Conservation (phyloP, 331 rosid genomes). For the Quercus lobata region DNA sequence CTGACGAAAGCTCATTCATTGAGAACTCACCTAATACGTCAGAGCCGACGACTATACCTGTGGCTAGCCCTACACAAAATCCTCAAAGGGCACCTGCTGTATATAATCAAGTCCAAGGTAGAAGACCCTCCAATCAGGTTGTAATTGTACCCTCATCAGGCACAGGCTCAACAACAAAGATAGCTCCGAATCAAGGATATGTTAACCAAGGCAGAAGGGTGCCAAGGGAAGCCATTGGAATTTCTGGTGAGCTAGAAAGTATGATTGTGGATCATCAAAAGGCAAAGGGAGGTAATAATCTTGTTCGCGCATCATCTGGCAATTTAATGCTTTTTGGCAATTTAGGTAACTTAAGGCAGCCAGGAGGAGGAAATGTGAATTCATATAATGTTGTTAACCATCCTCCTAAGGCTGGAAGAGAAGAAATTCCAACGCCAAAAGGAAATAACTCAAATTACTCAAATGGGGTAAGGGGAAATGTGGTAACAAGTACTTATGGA, state of each 20-base stretch:
- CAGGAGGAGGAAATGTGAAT: slow-evolving; percentile 23
- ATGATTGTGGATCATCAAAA: slow-evolving; percentile 65
- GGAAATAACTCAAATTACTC: slow-evolving; percentile 25
- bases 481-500: neutral
- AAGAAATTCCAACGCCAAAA: slow-evolving; percentile 11
- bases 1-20: slow-evolving; percentile 17
- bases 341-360: slow-evolving; percentile 68
- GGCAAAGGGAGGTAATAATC: slow-evolving; percentile 32
- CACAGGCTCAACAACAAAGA: slow-evolving; percentile 5
- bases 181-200: slow-evolving; percentile 33
- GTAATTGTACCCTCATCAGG: neutral
- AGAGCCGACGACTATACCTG: slow-evolving; percentile 4
- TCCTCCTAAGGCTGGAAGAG: slow-evolving; percentile 33
- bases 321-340: slow-evolving; percentile 69
- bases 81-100: slow-evolving; percentile 13
- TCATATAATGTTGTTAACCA: slow-evolving; percentile 27
- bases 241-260: slow-evolving; percentile 80
- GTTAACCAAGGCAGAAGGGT: slow-evolving; percentile 60
- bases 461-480: slow-evolving; percentile 20
- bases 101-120: slow-evolving; percentile 14
- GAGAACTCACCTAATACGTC: neutral
- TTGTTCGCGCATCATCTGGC: slow-evolving; percentile 82
- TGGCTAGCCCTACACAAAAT: slow-evolving; percentile 20
- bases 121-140: slow-evolving; percentile 9
- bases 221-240: slow-evolving; percentile 60